These are phyloP conservation scores for Cerrena zonata DNA, from an alignment of 1,284 basidiomycete species.

Conservation along the genomic window DNA sequence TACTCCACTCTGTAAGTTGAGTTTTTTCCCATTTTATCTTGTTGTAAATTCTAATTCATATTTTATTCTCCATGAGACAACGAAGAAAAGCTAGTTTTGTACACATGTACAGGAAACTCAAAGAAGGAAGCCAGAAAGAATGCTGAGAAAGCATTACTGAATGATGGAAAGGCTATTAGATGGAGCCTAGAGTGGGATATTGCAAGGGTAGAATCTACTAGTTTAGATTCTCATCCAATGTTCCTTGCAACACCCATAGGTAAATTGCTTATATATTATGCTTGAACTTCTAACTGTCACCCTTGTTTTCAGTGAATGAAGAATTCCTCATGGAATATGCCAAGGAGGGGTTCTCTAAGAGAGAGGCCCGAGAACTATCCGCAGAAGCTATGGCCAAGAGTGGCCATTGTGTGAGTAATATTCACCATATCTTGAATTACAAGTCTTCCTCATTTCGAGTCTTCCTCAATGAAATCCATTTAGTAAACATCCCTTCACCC, in stretches of 20 bases:
- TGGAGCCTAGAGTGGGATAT: neutral
- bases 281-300: neutral
- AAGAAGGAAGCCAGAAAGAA: neutral
- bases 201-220: neutral
- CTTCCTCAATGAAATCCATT: no score
- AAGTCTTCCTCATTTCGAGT: neutral
- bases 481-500: no score
- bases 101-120: neutral
- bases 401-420: conserved; percentile 2
- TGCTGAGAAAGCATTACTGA: neutral
- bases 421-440: neutral
- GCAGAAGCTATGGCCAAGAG: conserved; percentile 3
- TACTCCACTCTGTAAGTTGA: conserved; percentile 16
- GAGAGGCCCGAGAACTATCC: conserved; percentile 6
- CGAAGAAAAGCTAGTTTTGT: neutral
- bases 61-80: neutral
- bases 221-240: neutral
- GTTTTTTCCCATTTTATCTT: neutral
- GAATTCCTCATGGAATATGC: conserved; percentile 3
- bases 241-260: neutral
- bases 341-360: conserved; percentile 12
- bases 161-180: neutral
- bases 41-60: neutral
- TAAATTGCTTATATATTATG: neutral
- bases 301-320: neutral